These are phyloP conservation scores for Alternaria metachromatica DNA, from an alignment of 2,329 filamentous ascomycete genomes.

Conservation along the genomic window DNA sequence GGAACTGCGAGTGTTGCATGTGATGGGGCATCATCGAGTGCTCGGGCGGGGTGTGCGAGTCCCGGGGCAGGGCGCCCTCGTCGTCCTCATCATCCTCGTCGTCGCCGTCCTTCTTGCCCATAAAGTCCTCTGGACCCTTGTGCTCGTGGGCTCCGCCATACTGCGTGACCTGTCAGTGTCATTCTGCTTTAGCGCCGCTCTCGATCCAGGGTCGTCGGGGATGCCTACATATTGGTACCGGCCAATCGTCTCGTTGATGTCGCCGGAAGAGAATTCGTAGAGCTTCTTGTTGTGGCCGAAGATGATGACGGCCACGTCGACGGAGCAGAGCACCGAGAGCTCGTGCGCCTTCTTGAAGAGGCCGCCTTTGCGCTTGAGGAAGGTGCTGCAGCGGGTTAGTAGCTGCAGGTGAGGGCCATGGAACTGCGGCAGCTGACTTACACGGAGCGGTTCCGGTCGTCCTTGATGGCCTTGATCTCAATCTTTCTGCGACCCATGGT, in stretches of 20 bases:
- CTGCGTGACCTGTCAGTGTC: slow-evolving; percentile 56
- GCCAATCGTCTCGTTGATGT: slow-evolving; percentile 88
- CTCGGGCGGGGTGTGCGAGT: slow-evolving; percentile 69
- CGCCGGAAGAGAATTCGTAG: slow-evolving; percentile 93
- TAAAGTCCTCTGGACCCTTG: slow-evolving; percentile 93
- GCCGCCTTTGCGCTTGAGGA: slow-evolving; percentile 97
- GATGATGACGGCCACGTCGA: slow-evolving; percentile 98
- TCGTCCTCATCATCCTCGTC: slow-evolving; percentile 80
- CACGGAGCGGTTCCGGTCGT: slow-evolving; percentile 97
- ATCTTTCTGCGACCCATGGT: slow-evolving; percentile 98
- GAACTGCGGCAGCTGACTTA: slow-evolving; percentile 66
- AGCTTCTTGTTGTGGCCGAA: slow-evolving; percentile 99
- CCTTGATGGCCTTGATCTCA: slow-evolving; percentile 99
- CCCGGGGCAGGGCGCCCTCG: slow-evolving; percentile 71
- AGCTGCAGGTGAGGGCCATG: slow-evolving; percentile 23
- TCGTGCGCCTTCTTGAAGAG: slow-evolving; percentile 99
- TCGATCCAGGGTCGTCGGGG: background rate
- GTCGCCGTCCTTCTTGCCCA: slow-evolving; percentile 72
- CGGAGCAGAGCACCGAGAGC: slow-evolving; percentile 94
- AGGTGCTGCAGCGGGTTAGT: slow-evolving; percentile 70
- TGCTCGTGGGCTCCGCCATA: slow-evolving; percentile 94
- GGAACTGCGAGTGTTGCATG: slow-evolving; percentile 66
- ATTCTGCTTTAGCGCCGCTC: slow-evolving; percentile 31
- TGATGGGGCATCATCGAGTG: slow-evolving; percentile 61
- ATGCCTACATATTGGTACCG: slow-evolving; percentile 87